Conservation (phyloP, 2,329 filamentous ascomycete species). For the Aspergillus neotritici region DNA sequence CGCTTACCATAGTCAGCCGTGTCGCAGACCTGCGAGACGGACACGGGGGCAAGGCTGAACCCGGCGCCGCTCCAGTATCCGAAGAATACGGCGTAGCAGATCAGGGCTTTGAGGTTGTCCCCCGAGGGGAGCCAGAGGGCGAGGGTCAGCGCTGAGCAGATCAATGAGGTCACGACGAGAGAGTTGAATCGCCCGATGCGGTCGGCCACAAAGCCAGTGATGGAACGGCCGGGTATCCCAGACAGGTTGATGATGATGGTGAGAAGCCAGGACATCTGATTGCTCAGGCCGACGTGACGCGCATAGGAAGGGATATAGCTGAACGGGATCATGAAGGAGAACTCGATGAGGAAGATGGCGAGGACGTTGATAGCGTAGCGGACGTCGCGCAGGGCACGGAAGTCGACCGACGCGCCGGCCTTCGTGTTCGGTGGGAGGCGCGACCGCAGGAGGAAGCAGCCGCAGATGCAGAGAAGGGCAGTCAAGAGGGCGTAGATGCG, state of each 20-base stretch:
- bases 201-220: conserved; percentile 24
- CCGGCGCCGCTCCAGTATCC: conserved; percentile 20
- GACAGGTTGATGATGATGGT: conserved; percentile 15
- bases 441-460: conserved; percentile 2
- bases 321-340: conserved; percentile 15
- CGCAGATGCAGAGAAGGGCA: background rate
- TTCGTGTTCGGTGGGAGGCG: conserved; percentile 11
- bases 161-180: conserved; percentile 16
- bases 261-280: conserved; percentile 13
- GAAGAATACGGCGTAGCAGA: conserved; percentile 22
- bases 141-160: conserved; percentile 19
- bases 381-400: conserved; percentile 10
- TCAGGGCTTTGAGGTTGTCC: conserved; percentile 14
- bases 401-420: conserved; percentile 4
- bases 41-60: conserved; percentile 26
- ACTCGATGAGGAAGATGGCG: conserved; percentile 14
- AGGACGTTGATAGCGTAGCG: conserved; percentile 11
- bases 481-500: conserved; percentile 8
- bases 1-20: conserved; percentile 23
- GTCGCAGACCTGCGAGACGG: conserved; percentile 24
- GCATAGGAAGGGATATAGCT: conserved; percentile 19
- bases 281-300: conserved; percentile 6
- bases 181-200: conserved; percentile 21
- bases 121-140: conserved; percentile 19
- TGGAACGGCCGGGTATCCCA: conserved; percentile 17